Evolutionary conservation across 1,284 basidiomycete genomes (phyloP).

Genomic region (Cystobasidium sp.): DNA sequence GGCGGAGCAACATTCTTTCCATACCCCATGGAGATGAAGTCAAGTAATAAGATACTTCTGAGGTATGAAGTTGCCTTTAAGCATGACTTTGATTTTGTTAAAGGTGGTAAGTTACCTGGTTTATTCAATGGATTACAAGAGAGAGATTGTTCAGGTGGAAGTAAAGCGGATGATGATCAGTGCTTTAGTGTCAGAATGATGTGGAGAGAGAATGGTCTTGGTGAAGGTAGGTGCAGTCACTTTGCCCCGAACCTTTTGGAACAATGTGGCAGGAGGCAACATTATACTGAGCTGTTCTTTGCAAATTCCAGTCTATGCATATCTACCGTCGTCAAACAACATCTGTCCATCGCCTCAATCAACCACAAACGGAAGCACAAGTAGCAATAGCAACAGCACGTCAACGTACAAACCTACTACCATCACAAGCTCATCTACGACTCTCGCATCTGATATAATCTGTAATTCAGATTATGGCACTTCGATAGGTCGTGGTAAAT

Average conservation of each 20-base stretch:
- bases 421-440: too few species aligned
- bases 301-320: slow-evolving; percentile 45
- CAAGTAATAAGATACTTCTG: neutral
- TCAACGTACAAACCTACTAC: too few species aligned
- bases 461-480: slow-evolving; percentile 34
- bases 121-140: slow-evolving; percentile 40
- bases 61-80: slow-evolving; percentile 46
- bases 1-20: slow-evolving; percentile 34
- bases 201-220: slow-evolving; percentile 41
- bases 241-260: too few species aligned
- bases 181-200: slow-evolving; percentile 43
- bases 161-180: neutral
- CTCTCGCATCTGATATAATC: slow-evolving; percentile 4
- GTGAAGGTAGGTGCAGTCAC: too few species aligned
- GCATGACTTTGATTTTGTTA: slow-evolving; percentile 44
- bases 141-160: slow-evolving; percentile 42
- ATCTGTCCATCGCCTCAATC: slow-evolving; percentile 22
- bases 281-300: neutral
- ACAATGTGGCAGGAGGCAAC: too few species aligned
- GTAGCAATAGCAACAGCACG: neutral
- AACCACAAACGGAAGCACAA: neutral
- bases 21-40: slow-evolving; percentile 6
- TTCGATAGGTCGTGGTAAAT: slow-evolving; percentile 29
- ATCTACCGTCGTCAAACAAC: slow-evolving; percentile 37
- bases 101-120: slow-evolving; percentile 47